Evolutionary conservation across 768 basidiomycete genomes (phyloP).

Genomic region (Rhodotorula graminis): DNA sequence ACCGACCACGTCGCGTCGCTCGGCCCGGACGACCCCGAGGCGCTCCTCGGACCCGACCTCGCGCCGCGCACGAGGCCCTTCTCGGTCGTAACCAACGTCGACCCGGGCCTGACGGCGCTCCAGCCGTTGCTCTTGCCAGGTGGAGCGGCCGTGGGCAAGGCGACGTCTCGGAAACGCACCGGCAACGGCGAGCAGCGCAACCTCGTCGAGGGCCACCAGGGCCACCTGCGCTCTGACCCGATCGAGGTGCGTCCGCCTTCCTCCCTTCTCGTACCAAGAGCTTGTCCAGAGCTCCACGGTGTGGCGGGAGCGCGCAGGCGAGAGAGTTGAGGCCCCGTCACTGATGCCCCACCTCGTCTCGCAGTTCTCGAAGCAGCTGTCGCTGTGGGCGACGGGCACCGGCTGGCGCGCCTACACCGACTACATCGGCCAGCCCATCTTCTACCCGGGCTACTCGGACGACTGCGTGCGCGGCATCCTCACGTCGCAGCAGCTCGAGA

Average conservation of each 20-base stretch:
- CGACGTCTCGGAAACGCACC: background rate
- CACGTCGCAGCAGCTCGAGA: constrained; percentile 7
- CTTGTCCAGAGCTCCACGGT: no score
- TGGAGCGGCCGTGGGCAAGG: background rate
- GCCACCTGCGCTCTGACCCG: constrained; percentile 10
- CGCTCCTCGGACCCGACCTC: constrained; percentile 20
- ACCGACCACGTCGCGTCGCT: background rate
- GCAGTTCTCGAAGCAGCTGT: constrained; percentile 37
- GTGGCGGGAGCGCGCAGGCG: no score
- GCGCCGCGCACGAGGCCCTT: constrained; percentile 5
- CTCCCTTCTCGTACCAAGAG: no score
- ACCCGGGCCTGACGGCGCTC: constrained; percentile 17
- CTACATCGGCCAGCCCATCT: constrained; percentile 28
- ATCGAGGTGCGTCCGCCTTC: constrained; percentile 15
- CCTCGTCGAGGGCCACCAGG: constrained; percentile 18
- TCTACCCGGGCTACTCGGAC: constrained; percentile 35
- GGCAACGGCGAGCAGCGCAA: constrained; percentile 16
- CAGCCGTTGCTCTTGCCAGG: constrained; percentile 8
- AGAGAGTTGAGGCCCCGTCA: background rate
- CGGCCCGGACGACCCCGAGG: constrained; percentile 28
- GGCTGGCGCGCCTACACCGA: constrained; percentile 37
- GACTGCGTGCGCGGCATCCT: constrained; percentile 19
- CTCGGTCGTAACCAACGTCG: background rate
- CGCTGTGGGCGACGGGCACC: constrained; percentile 24
- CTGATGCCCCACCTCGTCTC: no score